These are phyloP conservation scores for Ailanthus altissimus DNA, from an alignment of 345 rosid genomes.

Conservation along the genomic window DNA sequence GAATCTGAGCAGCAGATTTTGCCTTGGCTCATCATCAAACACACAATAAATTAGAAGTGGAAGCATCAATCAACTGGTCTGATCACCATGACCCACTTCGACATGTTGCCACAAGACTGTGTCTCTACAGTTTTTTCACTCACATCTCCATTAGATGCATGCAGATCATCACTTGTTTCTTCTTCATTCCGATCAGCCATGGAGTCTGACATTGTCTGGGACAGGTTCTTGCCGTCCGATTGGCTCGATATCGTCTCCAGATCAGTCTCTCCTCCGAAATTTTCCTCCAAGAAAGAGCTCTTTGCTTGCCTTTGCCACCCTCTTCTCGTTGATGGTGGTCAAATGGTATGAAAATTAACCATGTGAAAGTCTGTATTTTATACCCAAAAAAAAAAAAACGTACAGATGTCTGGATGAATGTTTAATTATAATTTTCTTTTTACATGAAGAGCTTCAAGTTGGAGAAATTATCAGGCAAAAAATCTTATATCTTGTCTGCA, in stretches of 20 bases:
- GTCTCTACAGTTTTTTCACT: slow-evolving; percentile 54
- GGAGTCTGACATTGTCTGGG: slow-evolving; percentile 65
- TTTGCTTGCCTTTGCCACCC: slow-evolving; percentile 50
- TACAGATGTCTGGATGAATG: too few species aligned
- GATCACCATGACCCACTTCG: background rate
- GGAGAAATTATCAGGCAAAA: slow-evolving; percentile 59
- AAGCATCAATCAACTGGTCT: background rate
- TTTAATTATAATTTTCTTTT: background rate
- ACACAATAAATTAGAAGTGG: too few species aligned
- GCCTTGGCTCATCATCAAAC: too few species aligned
- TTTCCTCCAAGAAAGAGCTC: slow-evolving; percentile 62
- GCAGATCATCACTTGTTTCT: slow-evolving; percentile 49
- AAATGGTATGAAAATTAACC: slow-evolving; percentile 36
- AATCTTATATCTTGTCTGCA: slow-evolving; percentile 55
- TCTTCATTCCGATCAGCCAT: slow-evolving; percentile 54
- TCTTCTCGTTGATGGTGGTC: slow-evolving; percentile 47
- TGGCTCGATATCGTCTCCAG: slow-evolving; percentile 33
- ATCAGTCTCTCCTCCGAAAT: slow-evolving; percentile 18
- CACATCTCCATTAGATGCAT: slow-evolving; percentile 61
- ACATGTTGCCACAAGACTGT: slow-evolving; percentile 58
- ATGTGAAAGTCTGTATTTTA: too few species aligned
- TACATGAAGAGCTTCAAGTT: slow-evolving; percentile 54
- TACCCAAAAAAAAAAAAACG: too few species aligned
- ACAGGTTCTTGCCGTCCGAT: slow-evolving; percentile 51
- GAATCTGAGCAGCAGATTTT: too few species aligned